phyloP scores from a whole-genome alignment of 345 rosid species.

The Gossypium longicalyx region DNA sequence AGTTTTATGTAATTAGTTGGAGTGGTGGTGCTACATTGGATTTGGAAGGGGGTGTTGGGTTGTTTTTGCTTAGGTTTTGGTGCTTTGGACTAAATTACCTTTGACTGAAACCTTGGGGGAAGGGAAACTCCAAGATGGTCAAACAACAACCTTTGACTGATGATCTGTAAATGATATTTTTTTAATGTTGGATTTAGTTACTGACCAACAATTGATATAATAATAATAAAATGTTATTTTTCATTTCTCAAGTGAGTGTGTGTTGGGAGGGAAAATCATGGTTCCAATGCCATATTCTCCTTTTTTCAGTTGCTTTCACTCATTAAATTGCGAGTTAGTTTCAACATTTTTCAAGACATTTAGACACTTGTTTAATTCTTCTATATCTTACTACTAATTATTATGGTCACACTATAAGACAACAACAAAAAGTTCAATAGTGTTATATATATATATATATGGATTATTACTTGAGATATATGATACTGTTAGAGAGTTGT shows the following conservation, averaged over 20 bases:
- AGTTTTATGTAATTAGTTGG: background rate
- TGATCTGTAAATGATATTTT: background rate
- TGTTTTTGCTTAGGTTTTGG: slow-evolving; percentile 7
- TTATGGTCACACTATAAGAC: background rate
- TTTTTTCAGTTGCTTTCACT: background rate
- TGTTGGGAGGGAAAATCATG: slow-evolving; percentile 2
- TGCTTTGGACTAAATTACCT: background rate
- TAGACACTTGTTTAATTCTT: background rate
- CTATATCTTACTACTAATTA: background rate
- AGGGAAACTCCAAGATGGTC: slow-evolving; percentile 1
- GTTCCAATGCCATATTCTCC: background rate
- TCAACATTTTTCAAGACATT: background rate
- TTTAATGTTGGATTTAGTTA: background rate
- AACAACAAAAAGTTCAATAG: too few species aligned
- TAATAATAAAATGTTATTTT: background rate
- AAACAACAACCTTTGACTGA: slow-evolving; percentile 4
- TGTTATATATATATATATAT: too few species aligned
- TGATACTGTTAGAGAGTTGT: too few species aligned
- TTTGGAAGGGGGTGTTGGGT: background rate
- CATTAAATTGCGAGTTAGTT: background rate
- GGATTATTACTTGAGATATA: too few species aligned
- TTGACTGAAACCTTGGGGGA: slow-evolving; percentile 3
- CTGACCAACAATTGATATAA: background rate
- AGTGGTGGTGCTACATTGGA: background rate
- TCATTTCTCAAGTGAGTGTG: background rate